These are phyloP conservation scores for Akebia trifoliata DNA, from an alignment of 164 flowering plant species.

Conservation along the genomic window DNA sequence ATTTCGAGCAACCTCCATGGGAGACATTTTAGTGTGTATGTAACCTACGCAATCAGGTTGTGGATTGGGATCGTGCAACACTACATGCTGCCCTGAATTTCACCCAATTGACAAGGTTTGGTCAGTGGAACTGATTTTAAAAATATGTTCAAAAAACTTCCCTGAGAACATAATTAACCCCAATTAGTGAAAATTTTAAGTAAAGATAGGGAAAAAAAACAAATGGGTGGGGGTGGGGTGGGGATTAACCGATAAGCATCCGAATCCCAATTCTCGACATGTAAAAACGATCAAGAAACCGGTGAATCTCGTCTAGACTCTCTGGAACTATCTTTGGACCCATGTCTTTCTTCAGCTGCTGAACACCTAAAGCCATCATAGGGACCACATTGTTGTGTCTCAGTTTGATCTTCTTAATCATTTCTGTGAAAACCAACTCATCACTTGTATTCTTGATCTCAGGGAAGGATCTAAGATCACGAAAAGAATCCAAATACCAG, in stretches of 20 bases:
- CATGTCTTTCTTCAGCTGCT: slow-evolving; percentile 81
- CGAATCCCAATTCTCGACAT: slow-evolving; percentile 96
- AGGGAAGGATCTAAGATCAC: slow-evolving; percentile 70
- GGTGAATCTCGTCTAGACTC: slow-evolving; percentile 72
- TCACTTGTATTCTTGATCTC: slow-evolving; percentile 66
- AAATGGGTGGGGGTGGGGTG: slow-evolving; percentile 2
- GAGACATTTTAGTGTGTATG: slow-evolving; percentile 87
- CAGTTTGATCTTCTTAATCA: slow-evolving; percentile 91
- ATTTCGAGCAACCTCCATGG: slow-evolving; percentile 60
- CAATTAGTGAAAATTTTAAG: no score
- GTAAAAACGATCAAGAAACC: slow-evolving; percentile 93
- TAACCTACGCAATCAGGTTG: slow-evolving; percentile 76
- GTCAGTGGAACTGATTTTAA: no score
- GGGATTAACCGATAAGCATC: slow-evolving; percentile 83
- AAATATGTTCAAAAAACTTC: no score
- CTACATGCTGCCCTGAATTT: slow-evolving; percentile 92
- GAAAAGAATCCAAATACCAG: slow-evolving; percentile 96
- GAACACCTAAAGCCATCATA: slow-evolving; percentile 93
- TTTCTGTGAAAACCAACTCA: slow-evolving; percentile 75
- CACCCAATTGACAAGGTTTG: slow-evolving; percentile 15
- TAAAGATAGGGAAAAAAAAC: neutral
- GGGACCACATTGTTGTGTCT: slow-evolving; percentile 96
- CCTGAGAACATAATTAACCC: no score
- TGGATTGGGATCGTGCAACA: slow-evolving; percentile 83
- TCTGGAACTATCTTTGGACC: slow-evolving; percentile 35